These are phyloP conservation scores for Saccharomycopsis amapae DNA, from an alignment of 805 yeast species.

Conservation along the genomic window DNA sequence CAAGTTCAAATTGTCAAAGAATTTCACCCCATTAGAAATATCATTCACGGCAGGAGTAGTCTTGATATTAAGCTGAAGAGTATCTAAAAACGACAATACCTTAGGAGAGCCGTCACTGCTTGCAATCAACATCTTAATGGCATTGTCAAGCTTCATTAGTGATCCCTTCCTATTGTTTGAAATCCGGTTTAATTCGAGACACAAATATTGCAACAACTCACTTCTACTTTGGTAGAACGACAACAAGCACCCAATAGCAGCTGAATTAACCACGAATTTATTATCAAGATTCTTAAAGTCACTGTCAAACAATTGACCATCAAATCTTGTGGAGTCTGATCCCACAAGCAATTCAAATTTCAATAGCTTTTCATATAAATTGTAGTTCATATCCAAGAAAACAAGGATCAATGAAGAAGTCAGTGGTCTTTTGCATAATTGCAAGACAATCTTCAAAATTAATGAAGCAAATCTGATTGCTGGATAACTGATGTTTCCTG, in stretches of 20 bases:
- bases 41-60: constrained; percentile 26
- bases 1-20: constrained; percentile 33
- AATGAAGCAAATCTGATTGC: constrained; percentile 53
- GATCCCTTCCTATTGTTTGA: constrained; percentile 34
- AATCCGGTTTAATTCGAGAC: constrained; percentile 64
- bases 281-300: constrained; percentile 5
- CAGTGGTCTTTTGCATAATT: constrained; percentile 49
- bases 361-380: constrained; percentile 25
- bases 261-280: constrained; percentile 12
- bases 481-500: constrained; percentile 24
- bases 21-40: constrained; percentile 22
- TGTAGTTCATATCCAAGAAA: constrained; percentile 42
- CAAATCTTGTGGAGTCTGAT: constrained; percentile 5
- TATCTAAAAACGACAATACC: constrained; percentile 62
- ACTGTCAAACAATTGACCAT: constrained; percentile 1
- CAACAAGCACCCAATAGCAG: constrained; percentile 44
- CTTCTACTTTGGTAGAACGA: constrained; percentile 58
- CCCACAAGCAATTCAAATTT: constrained; percentile 4
- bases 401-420: constrained; percentile 46
- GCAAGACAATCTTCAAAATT: constrained; percentile 54
- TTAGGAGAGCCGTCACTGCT: constrained; percentile 64
- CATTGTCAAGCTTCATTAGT: constrained; percentile 43
- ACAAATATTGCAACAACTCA: constrained; percentile 53
- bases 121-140: constrained; percentile 46
- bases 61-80: constrained; percentile 47